These are phyloP conservation scores for Hepatocystis sp. DNA, from an alignment of 169 alveolate genomes.

Conservation along the genomic window DNA sequence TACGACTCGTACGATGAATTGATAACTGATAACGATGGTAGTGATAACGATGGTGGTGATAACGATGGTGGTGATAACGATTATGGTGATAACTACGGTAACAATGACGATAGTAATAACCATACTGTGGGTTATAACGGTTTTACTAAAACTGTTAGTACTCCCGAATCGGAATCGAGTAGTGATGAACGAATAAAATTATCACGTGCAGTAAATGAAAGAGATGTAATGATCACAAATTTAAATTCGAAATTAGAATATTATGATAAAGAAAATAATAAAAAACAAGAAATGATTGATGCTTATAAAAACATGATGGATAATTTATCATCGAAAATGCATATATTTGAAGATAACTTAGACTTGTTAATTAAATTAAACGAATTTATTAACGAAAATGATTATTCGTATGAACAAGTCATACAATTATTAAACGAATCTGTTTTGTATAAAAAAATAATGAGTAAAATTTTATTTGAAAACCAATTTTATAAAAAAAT, in stretches of 20 bases:
- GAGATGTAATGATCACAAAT: slow-evolving; percentile 21
- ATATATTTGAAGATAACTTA: slow-evolving; percentile 57
- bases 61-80: no score
- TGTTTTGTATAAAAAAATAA: slow-evolving; percentile 24
- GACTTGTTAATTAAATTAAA: slow-evolving; percentile 31
- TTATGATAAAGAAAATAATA: slow-evolving; percentile 22
- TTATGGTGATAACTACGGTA: no score
- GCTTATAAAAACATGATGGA: slow-evolving; percentile 28
- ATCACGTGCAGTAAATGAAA: slow-evolving; percentile 16
- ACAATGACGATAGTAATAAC: background rate
- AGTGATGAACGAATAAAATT: background rate
- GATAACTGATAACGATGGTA: no score
- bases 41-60: no score
- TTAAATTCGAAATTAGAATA: slow-evolving; percentile 18
- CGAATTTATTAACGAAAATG: slow-evolving; percentile 34
- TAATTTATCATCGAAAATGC: slow-evolving; percentile 26
- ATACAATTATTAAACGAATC: slow-evolving; percentile 20
- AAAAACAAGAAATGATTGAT: slow-evolving; percentile 36
- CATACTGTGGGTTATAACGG: background rate
- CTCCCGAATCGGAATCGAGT: background rate
- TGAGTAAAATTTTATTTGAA: slow-evolving; percentile 21
- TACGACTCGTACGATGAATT: no score
- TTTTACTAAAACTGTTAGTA: background rate
- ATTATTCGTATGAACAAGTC: slow-evolving; percentile 27
- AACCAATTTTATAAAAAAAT: slow-evolving; percentile 46